Base-by-base conservation (phyloP, 2,329 filamentous ascomycete species). In the Fusarium mundagurra region DNA sequence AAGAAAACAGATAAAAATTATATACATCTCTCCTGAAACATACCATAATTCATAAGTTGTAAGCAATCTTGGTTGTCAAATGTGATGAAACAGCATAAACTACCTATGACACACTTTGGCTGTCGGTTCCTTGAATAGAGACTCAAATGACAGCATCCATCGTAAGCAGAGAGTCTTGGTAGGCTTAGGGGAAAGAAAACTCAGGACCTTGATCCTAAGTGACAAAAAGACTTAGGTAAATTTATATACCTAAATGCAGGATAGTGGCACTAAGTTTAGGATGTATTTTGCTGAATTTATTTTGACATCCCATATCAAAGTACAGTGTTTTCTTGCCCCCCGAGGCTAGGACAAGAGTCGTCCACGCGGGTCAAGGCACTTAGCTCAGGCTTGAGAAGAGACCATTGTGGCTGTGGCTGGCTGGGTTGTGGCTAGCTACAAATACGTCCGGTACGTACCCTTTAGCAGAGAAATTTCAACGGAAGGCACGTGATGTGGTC, bases 401-500 rank as follows among this genome's bases (percentile, higher is more conserved):
- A 31, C 8, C 8, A 55, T 41, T 65, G 65, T 73, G 66, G 61
- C 64, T 58, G n/a, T 64, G 44, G 27, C 24, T 27, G 24, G n/a
- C 39, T 38, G 33, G 39, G 16, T 39, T 45, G 41, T 63, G 39
- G 51, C 51, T 36, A 24, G 12, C 18, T 34, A 11, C 11, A 22
- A 22, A 4, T 20, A 0, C 9, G 36, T 4, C 6, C 2, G 11
- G 33, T 38, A 59, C 24, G 43, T 59, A 36, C 57, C 24, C 11
- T 13, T 8, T 6, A 11, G 8, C 8, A 29, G 20, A 6, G 14
- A 38, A 29, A 38, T 41, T 29, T 11, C 16, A 16, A n/a, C 8
- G 14, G 3, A 59, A 41, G 16, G 58, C 77, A 79, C 77, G 78
- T 79, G 78, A 61, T 51, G 44, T 48, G 48, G 36, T 18, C 45